These are phyloP conservation scores for Thymus mandschuricus DNA, from an alignment of 257 asterid species.

Conservation along the genomic window DNA sequence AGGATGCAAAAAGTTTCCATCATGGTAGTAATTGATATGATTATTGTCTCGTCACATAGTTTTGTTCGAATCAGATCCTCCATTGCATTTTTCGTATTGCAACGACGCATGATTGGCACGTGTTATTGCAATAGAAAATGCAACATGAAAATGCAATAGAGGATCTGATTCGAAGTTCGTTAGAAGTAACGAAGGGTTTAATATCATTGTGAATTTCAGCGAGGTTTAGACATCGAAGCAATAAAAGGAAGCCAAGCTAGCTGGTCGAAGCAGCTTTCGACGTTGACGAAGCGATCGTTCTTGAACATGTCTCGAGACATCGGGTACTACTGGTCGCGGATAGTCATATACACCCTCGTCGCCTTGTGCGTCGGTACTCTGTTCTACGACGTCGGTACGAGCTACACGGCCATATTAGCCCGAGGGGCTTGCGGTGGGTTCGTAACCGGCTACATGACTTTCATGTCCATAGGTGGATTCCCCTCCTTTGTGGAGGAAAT, in stretches of 20 bases:
- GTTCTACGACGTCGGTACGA: slow-evolving; percentile 87
- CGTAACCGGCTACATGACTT: slow-evolving; percentile 88
- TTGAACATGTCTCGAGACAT: slow-evolving; percentile 78
- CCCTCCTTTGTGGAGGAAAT: slow-evolving; percentile 95
- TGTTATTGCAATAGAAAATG: too few relatives aligned
- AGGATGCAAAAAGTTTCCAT: slow-evolving; percentile 55
- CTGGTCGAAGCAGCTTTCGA: slow-evolving; percentile 78
- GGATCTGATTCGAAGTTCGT: too few relatives aligned
- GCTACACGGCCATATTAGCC: slow-evolving; percentile 84
- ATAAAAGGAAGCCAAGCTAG: slow-evolving; percentile 87
- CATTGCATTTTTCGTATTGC: too few relatives aligned
- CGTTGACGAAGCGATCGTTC: slow-evolving; percentile 76
- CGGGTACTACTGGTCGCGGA: slow-evolving; percentile 90
- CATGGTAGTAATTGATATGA: slow-evolving; percentile 46
- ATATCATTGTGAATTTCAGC: slow-evolving; percentile 40
- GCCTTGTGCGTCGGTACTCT: slow-evolving; percentile 81
- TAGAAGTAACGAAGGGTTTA: neutral
- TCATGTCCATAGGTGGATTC: slow-evolving; percentile 97
- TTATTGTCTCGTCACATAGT: too few relatives aligned
- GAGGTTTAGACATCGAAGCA: slow-evolving; percentile 55
- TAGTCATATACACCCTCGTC: slow-evolving; percentile 69
- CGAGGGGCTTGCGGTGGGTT: slow-evolving; percentile 97
- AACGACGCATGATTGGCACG: too few relatives aligned
- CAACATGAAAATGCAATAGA: too few relatives aligned
- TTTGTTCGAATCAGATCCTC: too few relatives aligned